Evolutionary conservation across 163 green algal species (phyloP).

Genomic region (Chlamydomonas reinhardtii): DNA sequence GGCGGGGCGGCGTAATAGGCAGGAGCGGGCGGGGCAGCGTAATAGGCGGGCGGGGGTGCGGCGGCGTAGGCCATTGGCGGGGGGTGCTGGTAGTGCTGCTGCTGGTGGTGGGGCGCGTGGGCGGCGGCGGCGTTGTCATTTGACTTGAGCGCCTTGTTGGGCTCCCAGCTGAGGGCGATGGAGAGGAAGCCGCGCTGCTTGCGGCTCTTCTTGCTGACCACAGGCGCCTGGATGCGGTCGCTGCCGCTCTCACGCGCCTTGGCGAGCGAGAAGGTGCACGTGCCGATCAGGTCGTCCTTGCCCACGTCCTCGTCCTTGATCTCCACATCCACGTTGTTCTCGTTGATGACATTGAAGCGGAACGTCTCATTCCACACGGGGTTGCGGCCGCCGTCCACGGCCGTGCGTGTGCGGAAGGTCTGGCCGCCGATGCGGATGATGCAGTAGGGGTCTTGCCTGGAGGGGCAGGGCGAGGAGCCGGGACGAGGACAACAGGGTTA

Average conservation of each 20-base stretch:
- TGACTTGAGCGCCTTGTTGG: neutral
- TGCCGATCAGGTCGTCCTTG: constrained; percentile 25
- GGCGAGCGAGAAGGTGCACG: neutral
- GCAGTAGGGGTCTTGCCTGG: constrained; percentile 43
- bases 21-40: neutral
- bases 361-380: constrained; percentile 49
- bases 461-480: no score
- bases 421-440: constrained; percentile 20
- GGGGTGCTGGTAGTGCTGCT: neutral
- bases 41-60: neutral
- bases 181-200: constrained; percentile 42
- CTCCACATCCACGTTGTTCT: constrained; percentile 34
- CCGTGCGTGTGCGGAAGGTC: constrained; percentile 10
- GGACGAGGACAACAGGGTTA: no score
- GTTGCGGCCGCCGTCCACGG: constrained; percentile 19
- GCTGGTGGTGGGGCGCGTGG: neutral
- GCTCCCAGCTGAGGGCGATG: constrained; percentile 3
- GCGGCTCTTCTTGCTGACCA: constrained; percentile 1
- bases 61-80: neutral
- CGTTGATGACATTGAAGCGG: constrained; percentile 18
- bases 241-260: neutral
- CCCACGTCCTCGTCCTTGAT: constrained; percentile 30
- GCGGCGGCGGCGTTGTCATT: neutral
- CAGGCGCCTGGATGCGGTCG: constrained; percentile 15
- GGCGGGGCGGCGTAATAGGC: neutral